A percentile compares a stretch with the other conserved stretches of the same genome.
Conservation (phyloP, 108 stramenopile genomes). For the Nitzschia sp. region DNA sequence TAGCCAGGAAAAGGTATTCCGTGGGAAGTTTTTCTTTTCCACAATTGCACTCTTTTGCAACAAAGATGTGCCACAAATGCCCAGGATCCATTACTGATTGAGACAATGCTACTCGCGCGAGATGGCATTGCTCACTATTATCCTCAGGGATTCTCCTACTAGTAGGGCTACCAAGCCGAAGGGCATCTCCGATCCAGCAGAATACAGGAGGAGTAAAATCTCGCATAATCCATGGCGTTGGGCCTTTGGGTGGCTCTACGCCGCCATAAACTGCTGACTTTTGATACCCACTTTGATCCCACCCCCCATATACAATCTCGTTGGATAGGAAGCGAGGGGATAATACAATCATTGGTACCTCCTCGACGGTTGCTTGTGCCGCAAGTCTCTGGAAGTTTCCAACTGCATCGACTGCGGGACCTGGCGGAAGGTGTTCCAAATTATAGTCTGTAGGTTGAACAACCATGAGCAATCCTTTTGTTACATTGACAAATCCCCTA, state of each 20-base stretch:
- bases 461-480: slow-evolving; percentile 45
- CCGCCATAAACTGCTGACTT: slow-evolving; percentile 65
- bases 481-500: slow-evolving; percentile 23
- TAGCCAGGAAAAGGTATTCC: slow-evolving; percentile 55
- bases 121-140: neutral
- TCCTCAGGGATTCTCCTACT: neutral
- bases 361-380: slow-evolving; percentile 46
- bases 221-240: slow-evolving; percentile 68
- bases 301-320: slow-evolving; percentile 27
- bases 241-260: slow-evolving; percentile 66
- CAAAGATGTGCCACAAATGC: slow-evolving; percentile 64
- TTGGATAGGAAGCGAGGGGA: slow-evolving; percentile 61
- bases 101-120: slow-evolving; percentile 37
- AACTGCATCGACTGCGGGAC: slow-evolving; percentile 27
- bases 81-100: slow-evolving; percentile 61
- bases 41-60: slow-evolving; percentile 23
- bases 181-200: slow-evolving; percentile 57
- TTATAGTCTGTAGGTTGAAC: slow-evolving; percentile 73
- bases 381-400: slow-evolving; percentile 45
- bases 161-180: neutral
- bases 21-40: slow-evolving; percentile 3
- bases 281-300: slow-evolving; percentile 70
- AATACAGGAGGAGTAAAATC: slow-evolving; percentile 77
- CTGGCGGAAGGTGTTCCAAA: slow-evolving; percentile 38
- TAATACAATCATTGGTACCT: slow-evolving; percentile 52